A percentile compares a stretch with the other conserved stretches of the same genome.
phyloP scores from a whole-genome alignment of 2,329 filamentous ascomycete species.

The Ceratocystis papillata region DNA sequence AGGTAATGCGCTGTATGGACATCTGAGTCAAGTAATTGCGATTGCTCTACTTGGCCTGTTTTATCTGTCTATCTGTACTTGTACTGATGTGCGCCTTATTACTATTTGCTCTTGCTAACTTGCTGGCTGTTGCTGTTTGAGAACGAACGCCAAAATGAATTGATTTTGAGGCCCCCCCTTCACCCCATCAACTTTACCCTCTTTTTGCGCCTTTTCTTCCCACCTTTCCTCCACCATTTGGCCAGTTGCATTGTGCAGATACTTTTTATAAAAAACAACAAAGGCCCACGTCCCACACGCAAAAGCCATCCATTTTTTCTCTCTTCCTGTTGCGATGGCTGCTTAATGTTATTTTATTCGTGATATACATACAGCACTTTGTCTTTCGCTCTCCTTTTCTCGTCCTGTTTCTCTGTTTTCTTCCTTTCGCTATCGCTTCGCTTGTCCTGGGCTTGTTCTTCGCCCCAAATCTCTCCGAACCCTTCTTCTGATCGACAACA shows the following conservation, averaged over 20 bases:
- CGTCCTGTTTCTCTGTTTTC: not conserved
- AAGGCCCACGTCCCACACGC: constrained; percentile 14
- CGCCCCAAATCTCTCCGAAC: not conserved
- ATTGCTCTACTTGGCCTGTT: no score
- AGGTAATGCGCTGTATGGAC: no score
- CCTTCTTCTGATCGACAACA: not conserved
- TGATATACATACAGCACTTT: constrained; percentile 3
- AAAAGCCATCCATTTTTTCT: not conserved
- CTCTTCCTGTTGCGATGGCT: not conserved
- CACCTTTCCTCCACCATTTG: constrained; percentile 4
- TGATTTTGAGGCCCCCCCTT: constrained; percentile 16
- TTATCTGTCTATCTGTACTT: no score
- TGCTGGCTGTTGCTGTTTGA: constrained; percentile 4
- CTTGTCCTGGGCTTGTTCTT: not conserved
- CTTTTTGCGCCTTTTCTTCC: constrained; percentile 16
- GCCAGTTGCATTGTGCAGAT: not conserved
- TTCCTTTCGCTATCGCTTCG: no score
- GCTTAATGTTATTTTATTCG: not conserved
- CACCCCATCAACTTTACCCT: constrained; percentile 4
- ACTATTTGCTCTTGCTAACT: no score
- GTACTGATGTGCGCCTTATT: no score
- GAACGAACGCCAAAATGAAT: constrained; percentile 13
- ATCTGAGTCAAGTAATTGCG: no score
- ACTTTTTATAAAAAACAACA: constrained; percentile 15
- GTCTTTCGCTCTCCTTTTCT: constrained; percentile 14